Percentiles rank a stretch among this genome's conserved stretches.
phyloP scores from a whole-genome alignment of 176 grass and related monocot genomes.

The Rhynchospora pubera region DNA sequence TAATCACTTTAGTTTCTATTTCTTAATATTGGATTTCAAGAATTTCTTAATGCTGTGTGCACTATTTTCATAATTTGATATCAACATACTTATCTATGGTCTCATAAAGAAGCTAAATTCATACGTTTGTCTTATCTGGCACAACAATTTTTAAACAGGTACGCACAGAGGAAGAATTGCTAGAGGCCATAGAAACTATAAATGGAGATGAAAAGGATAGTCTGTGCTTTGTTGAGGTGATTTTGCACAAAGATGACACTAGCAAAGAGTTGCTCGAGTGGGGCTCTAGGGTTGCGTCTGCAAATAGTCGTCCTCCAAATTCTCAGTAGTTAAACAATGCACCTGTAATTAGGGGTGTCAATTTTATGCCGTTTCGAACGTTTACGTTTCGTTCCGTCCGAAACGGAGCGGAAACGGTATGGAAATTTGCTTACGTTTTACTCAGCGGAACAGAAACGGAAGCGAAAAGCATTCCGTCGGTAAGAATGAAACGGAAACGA shows the following conservation, averaged over 20 bases:
- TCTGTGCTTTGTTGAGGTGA: slow-evolving; percentile 64
- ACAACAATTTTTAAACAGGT: slow-evolving; percentile 20
- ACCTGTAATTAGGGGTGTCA: too few species aligned
- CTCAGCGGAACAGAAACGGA: too few species aligned
- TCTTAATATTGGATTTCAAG: neutral
- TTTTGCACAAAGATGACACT: slow-evolving; percentile 59
- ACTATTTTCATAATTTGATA: too few species aligned
- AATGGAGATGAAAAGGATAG: slow-evolving; percentile 43
- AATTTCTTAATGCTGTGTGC: neutral
- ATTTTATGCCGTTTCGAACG: too few species aligned
- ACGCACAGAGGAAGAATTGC: slow-evolving; percentile 46
- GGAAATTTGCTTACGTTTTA: too few species aligned
- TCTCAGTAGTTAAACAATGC: slow-evolving; percentile 32
- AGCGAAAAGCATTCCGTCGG: too few species aligned
- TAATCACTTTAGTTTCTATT: neutral
- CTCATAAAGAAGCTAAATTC: neutral
- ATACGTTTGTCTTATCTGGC: neutral
- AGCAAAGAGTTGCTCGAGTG: slow-evolving; percentile 78
- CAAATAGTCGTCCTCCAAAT: slow-evolving; percentile 55
- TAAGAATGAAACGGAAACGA: too few species aligned
- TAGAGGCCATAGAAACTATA: slow-evolving; percentile 39
- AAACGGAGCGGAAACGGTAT: too few species aligned
- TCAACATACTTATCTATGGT: neutral
- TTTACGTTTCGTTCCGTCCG: too few species aligned
- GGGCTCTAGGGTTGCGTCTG: slow-evolving; percentile 61